Percentiles rank a stretch among this genome's conserved stretches.
phyloP scores from a whole-genome alignment of 1,284 basidiomycete genomes.

The Ustilago bromivora region DNA sequence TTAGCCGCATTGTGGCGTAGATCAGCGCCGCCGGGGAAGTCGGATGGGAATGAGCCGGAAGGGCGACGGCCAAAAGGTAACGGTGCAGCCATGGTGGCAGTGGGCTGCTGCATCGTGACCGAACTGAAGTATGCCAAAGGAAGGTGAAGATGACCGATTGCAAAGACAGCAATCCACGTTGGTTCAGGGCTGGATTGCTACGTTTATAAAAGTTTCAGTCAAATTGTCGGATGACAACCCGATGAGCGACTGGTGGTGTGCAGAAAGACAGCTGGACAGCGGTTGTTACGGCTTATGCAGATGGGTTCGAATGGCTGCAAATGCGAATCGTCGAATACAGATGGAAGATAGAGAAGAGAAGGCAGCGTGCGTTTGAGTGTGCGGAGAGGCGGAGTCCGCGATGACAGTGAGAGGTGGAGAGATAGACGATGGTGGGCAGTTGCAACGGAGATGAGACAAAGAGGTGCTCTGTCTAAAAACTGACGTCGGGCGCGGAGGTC shows the following conservation, averaged over 20 bases:
- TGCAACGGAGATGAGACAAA: not conserved
- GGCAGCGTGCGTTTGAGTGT: not conserved
- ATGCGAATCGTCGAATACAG: not conserved
- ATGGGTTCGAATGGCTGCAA: not conserved
- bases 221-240: not conserved
- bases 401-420: not conserved
- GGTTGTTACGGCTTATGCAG: not conserved
- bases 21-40: slow-evolving; percentile 26
- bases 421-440: not conserved
- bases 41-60: slow-evolving; percentile 10
- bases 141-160: not conserved
- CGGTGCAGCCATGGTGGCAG: slow-evolving; percentile 23
- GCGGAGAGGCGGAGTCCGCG: not conserved
- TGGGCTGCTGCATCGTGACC: slow-evolving; percentile 28
- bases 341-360: not conserved
- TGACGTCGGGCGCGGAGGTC: not conserved
- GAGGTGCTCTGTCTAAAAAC: not conserved
- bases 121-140: not conserved
- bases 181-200: not conserved
- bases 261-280: too few species aligned
- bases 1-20: slow-evolving; percentile 19
- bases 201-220: not conserved
- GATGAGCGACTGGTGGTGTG: not conserved
- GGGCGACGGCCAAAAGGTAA: slow-evolving; percentile 27
- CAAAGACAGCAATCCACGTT: not conserved